phyloP scores from a whole-genome alignment of 2,329 filamentous ascomycete species.

The Stachybotrys chartarum region DNA sequence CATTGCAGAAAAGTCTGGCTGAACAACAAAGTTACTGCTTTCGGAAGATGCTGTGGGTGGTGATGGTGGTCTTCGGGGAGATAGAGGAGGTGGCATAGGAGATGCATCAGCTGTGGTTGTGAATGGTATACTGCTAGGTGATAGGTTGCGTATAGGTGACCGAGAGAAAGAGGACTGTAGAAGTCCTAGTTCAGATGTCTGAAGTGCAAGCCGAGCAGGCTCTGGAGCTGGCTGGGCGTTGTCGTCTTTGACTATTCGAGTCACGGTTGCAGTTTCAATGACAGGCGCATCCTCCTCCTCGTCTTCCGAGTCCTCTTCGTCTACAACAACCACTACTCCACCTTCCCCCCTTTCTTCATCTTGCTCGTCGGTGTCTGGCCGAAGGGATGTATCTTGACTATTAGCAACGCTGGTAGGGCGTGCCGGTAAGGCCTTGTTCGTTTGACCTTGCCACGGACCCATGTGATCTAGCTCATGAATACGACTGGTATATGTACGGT shows the following conservation, averaged over 20 bases:
- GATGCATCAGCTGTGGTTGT: constrained; percentile 45
- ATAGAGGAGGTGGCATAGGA: constrained; percentile 66
- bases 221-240: constrained; percentile 10
- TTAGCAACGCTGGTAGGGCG: constrained; percentile 49
- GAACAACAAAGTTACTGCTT: constrained; percentile 17
- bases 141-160: constrained; percentile 27
- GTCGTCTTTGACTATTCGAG: constrained; percentile 31
- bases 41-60: constrained; percentile 17
- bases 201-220: constrained; percentile 12
- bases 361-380: constrained; percentile 4
- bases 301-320: constrained; percentile 28
- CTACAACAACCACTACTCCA: constrained; percentile 13
- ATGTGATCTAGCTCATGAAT: constrained; percentile 81
- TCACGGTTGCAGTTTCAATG: constrained; percentile 45
- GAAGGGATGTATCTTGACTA: constrained; percentile 9
- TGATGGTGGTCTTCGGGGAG: constrained; percentile 53
- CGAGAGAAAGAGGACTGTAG: constrained; percentile 49
- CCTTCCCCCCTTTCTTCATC: constrained; percentile 31
- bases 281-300: constrained; percentile 35
- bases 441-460: constrained; percentile 43
- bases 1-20: constrained; percentile 26
- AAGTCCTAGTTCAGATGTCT: constrained; percentile 20
- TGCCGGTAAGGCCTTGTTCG: constrained; percentile 71
- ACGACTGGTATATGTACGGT: constrained; percentile 81
- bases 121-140: constrained; percentile 26